Conservation (phyloP, 441 rosid genomes). For the Syzygium syzygioides region DNA sequence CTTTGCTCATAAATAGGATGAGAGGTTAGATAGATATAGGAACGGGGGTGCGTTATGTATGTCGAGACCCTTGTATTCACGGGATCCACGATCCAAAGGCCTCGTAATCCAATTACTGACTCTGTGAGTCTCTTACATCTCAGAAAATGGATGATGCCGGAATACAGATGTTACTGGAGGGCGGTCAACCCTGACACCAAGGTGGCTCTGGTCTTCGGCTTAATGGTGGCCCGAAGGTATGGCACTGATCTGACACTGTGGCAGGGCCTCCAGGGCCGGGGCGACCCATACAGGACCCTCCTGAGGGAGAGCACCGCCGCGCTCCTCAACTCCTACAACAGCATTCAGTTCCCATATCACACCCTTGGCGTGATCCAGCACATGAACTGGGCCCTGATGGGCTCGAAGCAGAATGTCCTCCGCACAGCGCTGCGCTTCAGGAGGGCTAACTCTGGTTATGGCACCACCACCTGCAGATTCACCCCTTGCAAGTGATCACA, state of each 20-base stretch:
- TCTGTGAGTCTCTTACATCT: neutral
- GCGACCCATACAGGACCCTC: slow-evolving; percentile 72
- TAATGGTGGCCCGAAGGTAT: slow-evolving; percentile 42
- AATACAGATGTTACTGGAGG: slow-evolving; percentile 81
- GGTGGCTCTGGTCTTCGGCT: slow-evolving; percentile 61
- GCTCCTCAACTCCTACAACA: slow-evolving; percentile 76
- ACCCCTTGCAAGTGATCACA: slow-evolving; percentile 57
- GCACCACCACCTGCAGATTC: slow-evolving; percentile 42
- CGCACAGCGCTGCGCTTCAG: slow-evolving; percentile 56
- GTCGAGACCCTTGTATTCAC: neutral
- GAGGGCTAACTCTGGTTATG: slow-evolving; percentile 60
- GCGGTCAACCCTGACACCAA: slow-evolving; percentile 50
- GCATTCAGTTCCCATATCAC: slow-evolving; percentile 51
- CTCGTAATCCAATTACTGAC: neutral
- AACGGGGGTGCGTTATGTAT: neutral
- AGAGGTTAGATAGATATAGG: neutral
- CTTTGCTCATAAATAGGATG: neutral
- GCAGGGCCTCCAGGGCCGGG: slow-evolving; percentile 62
- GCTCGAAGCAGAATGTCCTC: slow-evolving; percentile 45
- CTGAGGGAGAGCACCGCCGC: slow-evolving; percentile 77
- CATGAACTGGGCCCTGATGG: slow-evolving; percentile 57
- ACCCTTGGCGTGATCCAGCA: slow-evolving; percentile 37
- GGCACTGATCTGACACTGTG: slow-evolving; percentile 59
- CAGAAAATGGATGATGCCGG: slow-evolving; percentile 67
- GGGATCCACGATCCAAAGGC: neutral